phyloP scores from a whole-genome alignment of 106 monocot genomes.

The Acanthochlamys bracteata region DNA sequence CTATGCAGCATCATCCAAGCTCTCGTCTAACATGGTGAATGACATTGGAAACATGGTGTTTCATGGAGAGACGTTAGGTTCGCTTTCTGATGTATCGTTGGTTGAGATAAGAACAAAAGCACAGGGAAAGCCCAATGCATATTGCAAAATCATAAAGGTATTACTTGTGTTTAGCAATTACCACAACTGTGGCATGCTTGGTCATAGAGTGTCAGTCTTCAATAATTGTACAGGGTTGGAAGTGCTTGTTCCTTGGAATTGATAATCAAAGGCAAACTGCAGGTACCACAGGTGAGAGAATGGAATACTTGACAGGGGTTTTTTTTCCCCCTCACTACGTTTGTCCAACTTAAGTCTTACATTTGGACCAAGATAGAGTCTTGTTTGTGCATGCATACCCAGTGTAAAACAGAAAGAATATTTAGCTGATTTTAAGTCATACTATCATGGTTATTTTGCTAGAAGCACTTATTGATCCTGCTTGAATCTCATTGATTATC shows the following conservation, averaged over 20 bases:
- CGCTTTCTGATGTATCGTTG: constrained; percentile 89
- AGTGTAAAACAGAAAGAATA: too few species aligned
- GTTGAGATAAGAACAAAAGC: constrained; percentile 85
- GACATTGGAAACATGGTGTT: constrained; percentile 28
- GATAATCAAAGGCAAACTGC: constrained; percentile 63
- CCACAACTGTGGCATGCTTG: too few species aligned
- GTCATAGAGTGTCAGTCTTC: too few species aligned
- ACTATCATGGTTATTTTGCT: too few species aligned
- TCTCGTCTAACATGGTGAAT: constrained; percentile 13
- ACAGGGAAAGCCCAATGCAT: constrained; percentile 86
- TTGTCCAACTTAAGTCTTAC: too few species aligned
- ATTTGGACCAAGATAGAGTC: too few species aligned
- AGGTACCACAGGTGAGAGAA: constrained; percentile 71
- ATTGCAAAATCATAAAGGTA: constrained; percentile 89
- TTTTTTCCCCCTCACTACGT: too few species aligned
- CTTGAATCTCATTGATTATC: too few species aligned
- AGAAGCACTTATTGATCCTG: too few species aligned
- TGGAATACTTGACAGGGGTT: background rate
- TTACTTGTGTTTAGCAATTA: constrained; percentile 7
- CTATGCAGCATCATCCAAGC: constrained; percentile 68
- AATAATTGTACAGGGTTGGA: constrained; percentile 56
- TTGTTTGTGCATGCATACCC: too few species aligned
- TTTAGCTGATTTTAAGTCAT: too few species aligned
- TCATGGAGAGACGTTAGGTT: constrained; percentile 80
- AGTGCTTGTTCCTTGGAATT: constrained; percentile 83